Percentiles rank a stretch among this genome's conserved stretches.
Conservation (phyloP, 257 asterid genomes). For the Ocimum tenuiflorum region DNA sequence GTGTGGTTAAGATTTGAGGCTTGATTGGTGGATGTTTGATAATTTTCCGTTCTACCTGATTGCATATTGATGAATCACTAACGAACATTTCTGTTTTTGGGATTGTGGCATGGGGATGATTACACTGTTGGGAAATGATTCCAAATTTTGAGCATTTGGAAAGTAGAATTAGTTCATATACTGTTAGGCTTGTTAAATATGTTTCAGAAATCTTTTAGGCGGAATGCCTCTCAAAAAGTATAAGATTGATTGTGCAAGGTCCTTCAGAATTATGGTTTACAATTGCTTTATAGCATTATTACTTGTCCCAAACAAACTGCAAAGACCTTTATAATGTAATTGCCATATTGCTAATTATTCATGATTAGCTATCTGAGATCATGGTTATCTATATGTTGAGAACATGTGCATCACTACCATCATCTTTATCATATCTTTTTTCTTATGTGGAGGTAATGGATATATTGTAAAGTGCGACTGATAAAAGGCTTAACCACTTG, state of each 20-base stretch:
- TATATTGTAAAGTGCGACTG: neutral
- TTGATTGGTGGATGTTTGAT: neutral
- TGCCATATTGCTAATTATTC: neutral
- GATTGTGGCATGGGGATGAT: no score
- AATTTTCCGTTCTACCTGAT: neutral
- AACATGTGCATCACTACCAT: neutral
- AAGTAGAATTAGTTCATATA: neutral
- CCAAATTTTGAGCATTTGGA: neutral
- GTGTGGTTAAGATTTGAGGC: neutral
- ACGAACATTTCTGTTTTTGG: no score
- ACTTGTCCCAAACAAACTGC: no score
- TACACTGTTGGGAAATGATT: no score
- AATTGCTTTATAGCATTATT: neutral
- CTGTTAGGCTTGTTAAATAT: neutral
- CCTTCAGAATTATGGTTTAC: neutral
- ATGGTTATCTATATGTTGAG: neutral
- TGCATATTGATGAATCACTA: neutral
- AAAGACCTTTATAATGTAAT: neutral
- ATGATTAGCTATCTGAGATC: neutral
- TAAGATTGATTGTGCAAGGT: neutral
- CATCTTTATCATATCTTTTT: neutral
- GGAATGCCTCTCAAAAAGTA: neutral
- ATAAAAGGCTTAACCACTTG: neutral
- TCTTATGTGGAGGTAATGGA: neutral
- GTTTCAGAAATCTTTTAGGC: neutral